Conservation (phyloP, 352 stramenopile species). For the Globisporangium yorkense region DNA sequence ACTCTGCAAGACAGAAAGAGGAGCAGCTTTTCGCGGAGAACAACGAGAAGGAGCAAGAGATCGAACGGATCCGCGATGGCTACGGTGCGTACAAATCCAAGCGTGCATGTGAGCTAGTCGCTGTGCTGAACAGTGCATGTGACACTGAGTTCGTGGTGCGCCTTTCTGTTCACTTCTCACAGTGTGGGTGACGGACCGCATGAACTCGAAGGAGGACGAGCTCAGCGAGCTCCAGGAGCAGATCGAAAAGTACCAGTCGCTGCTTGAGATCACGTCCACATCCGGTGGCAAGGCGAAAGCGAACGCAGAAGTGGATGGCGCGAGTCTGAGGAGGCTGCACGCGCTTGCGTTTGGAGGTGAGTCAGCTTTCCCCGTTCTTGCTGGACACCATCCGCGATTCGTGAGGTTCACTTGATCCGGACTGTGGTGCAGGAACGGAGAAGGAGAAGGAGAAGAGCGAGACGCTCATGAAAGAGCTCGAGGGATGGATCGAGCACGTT, state of each 20-base stretch:
- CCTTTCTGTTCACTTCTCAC: neutral
- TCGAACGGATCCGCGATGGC: conserved; percentile 80
- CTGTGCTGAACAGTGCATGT: neutral
- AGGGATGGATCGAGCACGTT: conserved; percentile 13
- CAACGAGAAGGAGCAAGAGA: conserved; percentile 85
- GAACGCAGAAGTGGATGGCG: neutral
- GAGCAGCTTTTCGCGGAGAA: conserved; percentile 79
- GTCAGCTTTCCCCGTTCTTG: neutral
- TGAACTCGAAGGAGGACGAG: conserved; percentile 88
- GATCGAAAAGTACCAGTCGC: conserved; percentile 75
- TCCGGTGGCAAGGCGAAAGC: conserved; percentile 18
- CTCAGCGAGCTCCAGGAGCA: conserved; percentile 81
- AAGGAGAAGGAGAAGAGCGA: conserved; percentile 10
- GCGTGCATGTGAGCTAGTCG: neutral
- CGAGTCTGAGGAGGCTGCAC: conserved; percentile 10
- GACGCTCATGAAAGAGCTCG: conserved; percentile 22
- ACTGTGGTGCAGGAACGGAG: neutral
- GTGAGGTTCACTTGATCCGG: neutral
- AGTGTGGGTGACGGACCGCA: conserved; percentile 86
- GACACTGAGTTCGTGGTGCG: neutral
- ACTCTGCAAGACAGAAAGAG: conserved; percentile 77
- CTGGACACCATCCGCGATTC: neutral
- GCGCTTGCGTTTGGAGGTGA: conserved; percentile 7
- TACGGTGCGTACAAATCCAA: conserved; percentile 30
- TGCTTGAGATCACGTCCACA: conserved; percentile 48